These are phyloP conservation scores for Circinella minor DNA, from an alignment of 371 early-diverging fungal genomes.

Conservation along the genomic window DNA sequence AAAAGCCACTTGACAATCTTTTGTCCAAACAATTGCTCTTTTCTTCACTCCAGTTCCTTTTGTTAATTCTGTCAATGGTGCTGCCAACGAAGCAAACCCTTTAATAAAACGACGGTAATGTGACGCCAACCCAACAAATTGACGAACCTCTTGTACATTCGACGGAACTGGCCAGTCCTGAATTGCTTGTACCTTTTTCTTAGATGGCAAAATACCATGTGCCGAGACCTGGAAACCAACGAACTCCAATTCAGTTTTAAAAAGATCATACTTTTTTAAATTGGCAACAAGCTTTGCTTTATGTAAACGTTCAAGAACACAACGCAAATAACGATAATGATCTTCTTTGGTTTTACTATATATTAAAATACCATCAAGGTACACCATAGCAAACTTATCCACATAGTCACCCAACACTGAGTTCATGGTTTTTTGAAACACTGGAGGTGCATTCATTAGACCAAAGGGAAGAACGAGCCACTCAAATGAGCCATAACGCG, in stretches of 20 bases:
- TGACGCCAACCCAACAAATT: slow-evolving; percentile 35
- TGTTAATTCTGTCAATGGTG: slow-evolving; percentile 46
- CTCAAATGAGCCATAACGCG: slow-evolving; percentile 45
- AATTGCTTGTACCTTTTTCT: slow-evolving; percentile 24
- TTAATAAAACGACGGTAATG: slow-evolving; percentile 42
- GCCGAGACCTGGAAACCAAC: slow-evolving; percentile 42
- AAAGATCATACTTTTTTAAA: slow-evolving; percentile 56
- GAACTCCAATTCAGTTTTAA: slow-evolving; percentile 32
- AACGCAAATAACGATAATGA: slow-evolving; percentile 33
- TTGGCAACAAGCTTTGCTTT: slow-evolving; percentile 41
- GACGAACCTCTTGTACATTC: slow-evolving; percentile 37
- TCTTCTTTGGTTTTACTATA: slow-evolving; percentile 52
- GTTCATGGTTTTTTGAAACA: slow-evolving; percentile 51
- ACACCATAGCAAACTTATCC: slow-evolving; percentile 52
- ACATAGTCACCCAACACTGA: slow-evolving; percentile 45
- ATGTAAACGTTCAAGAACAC: slow-evolving; percentile 39
- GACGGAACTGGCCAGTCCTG: slow-evolving; percentile 38
- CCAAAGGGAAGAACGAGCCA: slow-evolving; percentile 59
- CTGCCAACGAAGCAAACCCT: slow-evolving; percentile 35
- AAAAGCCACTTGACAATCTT: slow-evolving; percentile 26
- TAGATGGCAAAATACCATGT: slow-evolving; percentile 31
- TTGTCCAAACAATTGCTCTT: slow-evolving; percentile 25
- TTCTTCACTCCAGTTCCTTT: slow-evolving; percentile 26
- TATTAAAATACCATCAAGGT: slow-evolving; percentile 66
- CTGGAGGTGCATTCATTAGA: slow-evolving; percentile 38